A percentile compares a stretch with the other conserved stretches of the same genome.
These are phyloP conservation scores for Neurospora terricola DNA, from an alignment of 495 filamentous ascomycete genomes.

Conservation along the genomic window DNA sequence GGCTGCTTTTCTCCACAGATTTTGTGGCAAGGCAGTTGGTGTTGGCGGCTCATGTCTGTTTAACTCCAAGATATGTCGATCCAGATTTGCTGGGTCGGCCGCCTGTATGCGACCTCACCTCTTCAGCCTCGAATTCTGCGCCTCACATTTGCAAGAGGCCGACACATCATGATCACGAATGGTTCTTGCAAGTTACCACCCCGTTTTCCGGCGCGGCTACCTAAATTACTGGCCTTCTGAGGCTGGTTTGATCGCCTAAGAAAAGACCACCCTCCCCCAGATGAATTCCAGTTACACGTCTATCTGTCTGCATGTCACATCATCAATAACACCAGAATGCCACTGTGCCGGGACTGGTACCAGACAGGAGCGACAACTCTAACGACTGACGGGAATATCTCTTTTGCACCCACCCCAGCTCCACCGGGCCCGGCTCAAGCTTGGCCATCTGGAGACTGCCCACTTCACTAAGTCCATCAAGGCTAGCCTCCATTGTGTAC, in stretches of 20 bases:
- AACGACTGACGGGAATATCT: background rate
- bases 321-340: background rate
- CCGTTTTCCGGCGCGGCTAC: background rate
- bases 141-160: background rate
- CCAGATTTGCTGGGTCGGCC: background rate
- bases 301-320: background rate
- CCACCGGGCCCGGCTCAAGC: background rate
- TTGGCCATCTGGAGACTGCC: background rate
- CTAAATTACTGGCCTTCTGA: background rate
- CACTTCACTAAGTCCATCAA: background rate
- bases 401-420: background rate
- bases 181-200: background rate
- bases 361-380: background rate
- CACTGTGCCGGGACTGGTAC: background rate
- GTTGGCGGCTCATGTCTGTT: background rate
- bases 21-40: background rate
- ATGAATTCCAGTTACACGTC: background rate
- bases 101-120: background rate
- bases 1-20: background rate
- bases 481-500: background rate
- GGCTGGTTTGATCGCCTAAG: background rate
- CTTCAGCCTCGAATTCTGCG: background rate
- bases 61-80: background rate
- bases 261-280: background rate
- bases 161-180: background rate